phyloP scores from a whole-genome alignment of 495 filamentous ascomycete genomes.

The Parmelia sp. region DNA sequence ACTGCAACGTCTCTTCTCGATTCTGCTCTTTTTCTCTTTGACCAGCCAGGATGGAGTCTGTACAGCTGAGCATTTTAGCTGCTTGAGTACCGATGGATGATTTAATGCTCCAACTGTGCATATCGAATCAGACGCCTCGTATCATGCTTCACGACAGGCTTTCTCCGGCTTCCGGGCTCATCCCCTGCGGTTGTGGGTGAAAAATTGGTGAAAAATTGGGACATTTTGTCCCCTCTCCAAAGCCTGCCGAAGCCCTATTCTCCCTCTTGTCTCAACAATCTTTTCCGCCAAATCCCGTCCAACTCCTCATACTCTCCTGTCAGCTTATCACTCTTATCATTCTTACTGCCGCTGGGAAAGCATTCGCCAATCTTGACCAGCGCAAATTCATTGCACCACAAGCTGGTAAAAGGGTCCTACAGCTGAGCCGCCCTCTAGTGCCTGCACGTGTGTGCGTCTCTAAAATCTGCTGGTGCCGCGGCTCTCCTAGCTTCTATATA shows the following conservation, averaged over 20 bases:
- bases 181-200: not conserved
- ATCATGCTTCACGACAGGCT: no score
- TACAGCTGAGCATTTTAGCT: no score
- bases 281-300: not conserved
- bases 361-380: not conserved
- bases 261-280: not conserved
- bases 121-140: no score
- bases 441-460: not conserved
- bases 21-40: not conserved
- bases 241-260: not conserved
- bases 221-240: not conserved
- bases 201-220: not conserved
- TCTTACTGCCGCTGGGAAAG: not conserved
- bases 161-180: not conserved
- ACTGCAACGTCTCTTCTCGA: not conserved
- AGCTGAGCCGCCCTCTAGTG: not conserved
- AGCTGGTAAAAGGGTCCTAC: not conserved
- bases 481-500: not conserved
- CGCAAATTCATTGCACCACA: not conserved
- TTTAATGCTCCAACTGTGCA: no score
- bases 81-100: no score
- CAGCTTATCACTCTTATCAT: not conserved
- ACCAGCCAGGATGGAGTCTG: no score
- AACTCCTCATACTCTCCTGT: not conserved
- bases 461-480: not conserved